Base-by-base conservation (phyloP, 2,329 filamentous ascomycete genomes). In the Sordariomycetes sp. region DNA sequence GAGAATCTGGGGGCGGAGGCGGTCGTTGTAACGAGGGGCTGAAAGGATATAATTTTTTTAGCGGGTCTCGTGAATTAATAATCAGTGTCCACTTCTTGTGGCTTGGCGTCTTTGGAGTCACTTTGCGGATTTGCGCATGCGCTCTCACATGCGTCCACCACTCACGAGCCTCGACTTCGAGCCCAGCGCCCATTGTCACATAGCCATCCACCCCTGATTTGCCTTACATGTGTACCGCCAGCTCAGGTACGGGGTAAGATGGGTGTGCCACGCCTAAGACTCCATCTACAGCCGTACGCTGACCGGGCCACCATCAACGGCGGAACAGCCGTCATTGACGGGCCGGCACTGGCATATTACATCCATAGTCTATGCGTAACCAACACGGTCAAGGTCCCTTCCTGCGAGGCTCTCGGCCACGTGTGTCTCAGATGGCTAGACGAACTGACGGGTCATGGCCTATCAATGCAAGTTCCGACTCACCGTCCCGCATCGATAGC, bases 281-380 rank as follows among this genome's bases (percentile, higher is more conserved):
- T 72, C 15, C 74, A 76, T 55, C 67, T 87, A 51, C 70, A 76
- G 59, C 77, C 76, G 0, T 83, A 79, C 65, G 76, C 77, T 1
- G 67, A 70, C 32, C 64, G 69, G 20, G 67, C 66, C 8, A 62
- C 66, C 12, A 68, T 87, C 2, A 62, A 67, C 45, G 67, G 69
- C 28, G 65, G 74, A 45, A 64, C 64, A 6, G 69, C 79, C 22
- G 76, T 81, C 52, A 81, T 95, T 58, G 90, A 96, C 66, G 90
- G 90, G 0, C 90, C 90, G 4, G 85, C 83, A 2, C 72, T 95
- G 28, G 87, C 89, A 1, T 87, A 92, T 66, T 80, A 89, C 67
- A 74, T 91, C 48, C 82, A 87, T 60, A 73, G 82, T 55, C 69
- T 81, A 20, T 78, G 83, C 58, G 71, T 45, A 77, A 76, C 64